Evolutionary conservation across 768 basidiomycete species (phyloP), one percentile per base, ranked within the genome.

Genomic region (Trametopsis cervina): DNA sequence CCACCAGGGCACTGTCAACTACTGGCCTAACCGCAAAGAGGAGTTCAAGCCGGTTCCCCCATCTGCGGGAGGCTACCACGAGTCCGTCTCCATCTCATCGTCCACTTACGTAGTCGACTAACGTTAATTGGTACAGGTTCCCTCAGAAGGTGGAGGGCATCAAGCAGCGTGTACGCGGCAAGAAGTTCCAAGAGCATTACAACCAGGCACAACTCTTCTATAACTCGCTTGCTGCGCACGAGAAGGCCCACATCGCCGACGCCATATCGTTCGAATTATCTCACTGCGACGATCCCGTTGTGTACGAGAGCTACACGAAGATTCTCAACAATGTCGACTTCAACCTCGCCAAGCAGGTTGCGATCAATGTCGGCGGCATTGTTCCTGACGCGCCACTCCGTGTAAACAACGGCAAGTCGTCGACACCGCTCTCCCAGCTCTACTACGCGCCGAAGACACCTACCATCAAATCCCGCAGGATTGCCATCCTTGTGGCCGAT

Each of bases 231-330:
- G 57, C 74, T 1, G 57, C 69, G 0, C 61, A 78, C 47, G 92
- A 94, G 70, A 80, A 83, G 65, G 52, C 66, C n/a, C 89, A 93
- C 62, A 68, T 92, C 24, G 66, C 79, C 42, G 59, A 67, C 3
- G 90, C 88, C 4, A 72, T 88, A 49, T 77, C 80, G 11, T 94
- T 95, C 62, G 91, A 93, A 66, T 73, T 95, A 26, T 81, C 80
- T 49, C 89, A 92, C 59, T 87, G 85, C 64, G 83, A 89, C 44
- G 88, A 92, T 56, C 74, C 76, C 0, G 64, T 69, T 2, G 85
- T 94, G 1, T 85, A 84, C 63, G 68, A 78, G 60, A 71, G 70
- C 2, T 85, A 88, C 62, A 78, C 85, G 46, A 70, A 76, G 36
- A 60, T 83, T 13, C 74, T 89, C 54, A 85, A 81, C 62, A 69